phyloP scores from a whole-genome alignment of 257 asterid species.

The Striga asiatica region DNA sequence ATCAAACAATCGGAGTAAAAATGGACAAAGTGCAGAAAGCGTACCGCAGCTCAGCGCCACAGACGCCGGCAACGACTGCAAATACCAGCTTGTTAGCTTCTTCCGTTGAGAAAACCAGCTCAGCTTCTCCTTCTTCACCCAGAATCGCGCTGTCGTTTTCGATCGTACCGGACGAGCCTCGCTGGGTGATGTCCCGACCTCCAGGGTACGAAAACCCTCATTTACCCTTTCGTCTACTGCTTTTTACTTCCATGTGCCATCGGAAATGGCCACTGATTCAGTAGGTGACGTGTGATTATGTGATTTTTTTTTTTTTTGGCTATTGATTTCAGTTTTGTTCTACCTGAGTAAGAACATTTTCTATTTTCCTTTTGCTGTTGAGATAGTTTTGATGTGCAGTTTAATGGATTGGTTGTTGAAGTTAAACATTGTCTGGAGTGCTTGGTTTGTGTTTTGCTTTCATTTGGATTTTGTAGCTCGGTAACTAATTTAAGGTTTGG shows the following conservation, averaged over 20 bases:
- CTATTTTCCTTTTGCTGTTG: too few species aligned
- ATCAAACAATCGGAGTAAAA: background rate
- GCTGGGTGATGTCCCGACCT: slow-evolving; percentile 32
- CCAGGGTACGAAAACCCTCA: slow-evolving; percentile 29
- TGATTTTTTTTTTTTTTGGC: too few species aligned
- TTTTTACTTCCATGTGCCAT: background rate
- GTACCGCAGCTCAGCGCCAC: slow-evolving; percentile 31
- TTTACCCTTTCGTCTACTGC: background rate
- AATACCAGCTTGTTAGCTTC: slow-evolving; percentile 32
- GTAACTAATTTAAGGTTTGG: background rate
- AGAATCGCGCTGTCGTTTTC: slow-evolving; percentile 17
- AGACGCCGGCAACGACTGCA: slow-evolving; percentile 26
- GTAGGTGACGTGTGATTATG: too few species aligned
- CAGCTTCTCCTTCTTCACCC: slow-evolving; percentile 15
- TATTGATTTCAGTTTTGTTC: too few species aligned
- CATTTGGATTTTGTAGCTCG: background rate
- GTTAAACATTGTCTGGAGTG: background rate
- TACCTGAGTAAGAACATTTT: too few species aligned
- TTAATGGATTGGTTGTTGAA: background rate
- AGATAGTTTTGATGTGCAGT: background rate
- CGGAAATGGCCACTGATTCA: background rate
- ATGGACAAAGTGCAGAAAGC: slow-evolving; percentile 42
- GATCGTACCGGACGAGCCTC: slow-evolving; percentile 28
- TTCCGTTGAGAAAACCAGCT: slow-evolving; percentile 31
- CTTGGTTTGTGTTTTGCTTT: background rate